These are phyloP conservation scores for Wickerhamomyces xylosicus DNA, from an alignment of 805 yeast species.

Conservation along the genomic window DNA sequence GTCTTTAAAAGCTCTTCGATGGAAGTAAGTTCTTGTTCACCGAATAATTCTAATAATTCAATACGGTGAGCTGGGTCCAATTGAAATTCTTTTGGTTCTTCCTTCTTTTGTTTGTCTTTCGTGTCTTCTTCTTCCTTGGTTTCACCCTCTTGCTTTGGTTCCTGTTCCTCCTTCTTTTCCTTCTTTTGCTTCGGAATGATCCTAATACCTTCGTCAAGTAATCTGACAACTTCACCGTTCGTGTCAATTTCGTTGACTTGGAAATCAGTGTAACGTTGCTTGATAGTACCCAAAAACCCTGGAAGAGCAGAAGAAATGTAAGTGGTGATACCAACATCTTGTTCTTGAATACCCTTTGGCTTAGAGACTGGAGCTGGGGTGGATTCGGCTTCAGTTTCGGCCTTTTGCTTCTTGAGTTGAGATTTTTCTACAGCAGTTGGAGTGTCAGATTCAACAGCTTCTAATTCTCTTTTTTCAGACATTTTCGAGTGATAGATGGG, in stretches of 20 bases:
- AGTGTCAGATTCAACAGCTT: background rate
- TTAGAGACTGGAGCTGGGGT: background rate
- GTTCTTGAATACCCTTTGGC: slow-evolving; percentile 44
- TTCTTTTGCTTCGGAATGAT: background rate
- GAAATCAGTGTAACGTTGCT: slow-evolving; percentile 89
- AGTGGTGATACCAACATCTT: slow-evolving; percentile 81
- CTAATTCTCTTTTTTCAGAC: background rate
- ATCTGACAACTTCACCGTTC: slow-evolving; percentile 62
- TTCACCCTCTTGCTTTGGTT: slow-evolving; percentile 1
- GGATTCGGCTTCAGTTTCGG: background rate
- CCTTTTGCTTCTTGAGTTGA: background rate
- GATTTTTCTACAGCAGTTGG: background rate
- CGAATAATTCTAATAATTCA: slow-evolving; percentile 42
- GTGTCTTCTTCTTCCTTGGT: slow-evolving; percentile 17
- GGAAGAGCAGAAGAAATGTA: slow-evolving; percentile 41
- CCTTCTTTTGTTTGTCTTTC: slow-evolving; percentile 8
- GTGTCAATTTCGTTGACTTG: slow-evolving; percentile 79
- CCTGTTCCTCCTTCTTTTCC: slow-evolving; percentile 13
- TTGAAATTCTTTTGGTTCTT: slow-evolving; percentile 22
- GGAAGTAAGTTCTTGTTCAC: slow-evolving; percentile 46
- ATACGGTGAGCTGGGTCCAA: slow-evolving; percentile 35
- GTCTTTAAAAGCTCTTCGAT: slow-evolving; percentile 41
- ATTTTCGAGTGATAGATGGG: too few species aligned
- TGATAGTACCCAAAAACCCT: slow-evolving; percentile 74
- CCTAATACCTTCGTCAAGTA: slow-evolving; percentile 60